A percentile compares a stretch with the other conserved stretches of the same genome.
These are phyloP conservation scores for Penicillium robsamsonii DNA, from an alignment of 495 filamentous ascomycete genomes.

Conservation along the genomic window DNA sequence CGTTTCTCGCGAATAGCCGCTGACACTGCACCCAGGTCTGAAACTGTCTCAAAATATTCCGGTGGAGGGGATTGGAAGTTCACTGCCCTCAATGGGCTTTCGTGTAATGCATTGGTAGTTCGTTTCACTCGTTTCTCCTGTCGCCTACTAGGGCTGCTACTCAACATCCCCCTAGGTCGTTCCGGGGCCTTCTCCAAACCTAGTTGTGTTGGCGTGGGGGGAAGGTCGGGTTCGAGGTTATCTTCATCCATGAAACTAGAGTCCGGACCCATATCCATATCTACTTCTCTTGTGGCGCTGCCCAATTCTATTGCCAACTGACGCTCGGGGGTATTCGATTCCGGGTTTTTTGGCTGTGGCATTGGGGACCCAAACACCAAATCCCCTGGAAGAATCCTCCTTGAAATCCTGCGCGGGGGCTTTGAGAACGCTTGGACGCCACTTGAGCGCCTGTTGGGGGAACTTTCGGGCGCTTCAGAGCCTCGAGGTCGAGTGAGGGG, in stretches of 20 bases:
- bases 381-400: slow-evolving; percentile 43
- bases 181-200: slow-evolving; percentile 49
- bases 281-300: slow-evolving; percentile 31
- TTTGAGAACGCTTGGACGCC: slow-evolving; percentile 41
- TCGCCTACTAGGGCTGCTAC: slow-evolving; percentile 44
- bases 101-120: slow-evolving; percentile 20
- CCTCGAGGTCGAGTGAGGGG: slow-evolving; percentile 33
- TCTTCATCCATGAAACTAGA: slow-evolving; percentile 38
- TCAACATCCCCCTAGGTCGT: slow-evolving; percentile 36
- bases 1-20: slow-evolving; percentile 32
- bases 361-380: slow-evolving; percentile 43
- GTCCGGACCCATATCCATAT: slow-evolving; percentile 20
- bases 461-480: slow-evolving; percentile 29
- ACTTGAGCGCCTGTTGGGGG: slow-evolving; percentile 35
- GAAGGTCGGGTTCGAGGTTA: slow-evolving; percentile 63
- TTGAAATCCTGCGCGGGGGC: slow-evolving; percentile 42
- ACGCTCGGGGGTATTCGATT: slow-evolving; percentile 35
- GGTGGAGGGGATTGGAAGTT: slow-evolving; percentile 18
- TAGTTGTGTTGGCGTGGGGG: slow-evolving; percentile 64
- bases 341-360: slow-evolving; percentile 22
- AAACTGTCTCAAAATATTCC: slow-evolving; percentile 8
- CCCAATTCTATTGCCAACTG: slow-evolving; percentile 42
- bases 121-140: slow-evolving; percentile 30
- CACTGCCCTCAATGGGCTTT: slow-evolving; percentile 35
- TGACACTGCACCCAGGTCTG: slow-evolving; percentile 17